A percentile compares a stretch with the other conserved stretches of the same genome.
Conservation (phyloP, 441 rosid genomes). For the Croton setiger region DNA sequence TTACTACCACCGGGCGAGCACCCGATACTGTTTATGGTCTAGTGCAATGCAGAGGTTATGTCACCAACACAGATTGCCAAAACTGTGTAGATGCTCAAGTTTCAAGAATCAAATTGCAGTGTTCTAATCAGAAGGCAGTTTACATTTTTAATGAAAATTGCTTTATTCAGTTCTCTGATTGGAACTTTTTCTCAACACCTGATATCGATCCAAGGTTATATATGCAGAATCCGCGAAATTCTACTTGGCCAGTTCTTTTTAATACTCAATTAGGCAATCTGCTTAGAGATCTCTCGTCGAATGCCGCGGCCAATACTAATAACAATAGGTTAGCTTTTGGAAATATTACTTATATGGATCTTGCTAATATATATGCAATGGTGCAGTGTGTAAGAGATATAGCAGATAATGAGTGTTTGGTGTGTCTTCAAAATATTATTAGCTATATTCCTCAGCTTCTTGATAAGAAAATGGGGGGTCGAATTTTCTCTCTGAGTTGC, state of each 20-base stretch:
- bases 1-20: slow-evolving; percentile 11
- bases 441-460: slow-evolving; percentile 10
- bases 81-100: slow-evolving; percentile 16
- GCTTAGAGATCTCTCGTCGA: slow-evolving; percentile 10
- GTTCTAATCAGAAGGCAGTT: slow-evolving; percentile 29
- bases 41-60: slow-evolving; percentile 25
- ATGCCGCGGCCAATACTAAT: slow-evolving; percentile 20
- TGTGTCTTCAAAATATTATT: slow-evolving; percentile 26
- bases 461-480: slow-evolving; percentile 13
- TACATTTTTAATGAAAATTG: slow-evolving; percentile 17
- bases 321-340: slow-evolving; percentile 23
- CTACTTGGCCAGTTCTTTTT: slow-evolving; percentile 9
- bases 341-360: slow-evolving; percentile 11
- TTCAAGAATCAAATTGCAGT: slow-evolving; percentile 14
- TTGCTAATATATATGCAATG: slow-evolving; percentile 21
- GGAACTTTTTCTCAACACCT: slow-evolving; percentile 19
- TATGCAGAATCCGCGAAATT: not conserved
- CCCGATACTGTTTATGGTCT: slow-evolving; percentile 23
- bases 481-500: slow-evolving; percentile 25
- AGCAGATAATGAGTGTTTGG: slow-evolving; percentile 20
- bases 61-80: slow-evolving; percentile 23
- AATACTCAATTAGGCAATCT: slow-evolving; percentile 16
- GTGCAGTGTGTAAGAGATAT: slow-evolving; percentile 32
- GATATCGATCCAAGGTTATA: not conserved
- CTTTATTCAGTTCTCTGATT: slow-evolving; percentile 21